These are phyloP conservation scores for Diaporthe capsici DNA, from an alignment of 2,329 filamentous ascomycete genomes.

Conservation along the genomic window DNA sequence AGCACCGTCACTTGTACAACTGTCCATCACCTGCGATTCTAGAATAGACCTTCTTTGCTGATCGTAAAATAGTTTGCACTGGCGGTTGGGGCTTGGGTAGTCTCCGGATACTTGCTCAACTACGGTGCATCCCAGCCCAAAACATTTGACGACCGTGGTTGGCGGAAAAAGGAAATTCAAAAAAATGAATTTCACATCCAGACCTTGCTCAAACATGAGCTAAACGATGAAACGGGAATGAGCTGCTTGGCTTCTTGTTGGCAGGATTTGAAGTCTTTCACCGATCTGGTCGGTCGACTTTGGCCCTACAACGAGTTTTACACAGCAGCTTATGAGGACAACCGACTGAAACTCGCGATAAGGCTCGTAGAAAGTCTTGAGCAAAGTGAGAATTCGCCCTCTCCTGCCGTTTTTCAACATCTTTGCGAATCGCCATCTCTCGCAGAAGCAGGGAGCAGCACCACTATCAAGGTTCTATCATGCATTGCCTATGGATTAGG, in stretches of 20 bases:
- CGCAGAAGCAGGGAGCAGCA: too few relatives aligned
- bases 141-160: accelerated
- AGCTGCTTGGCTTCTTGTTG: not conserved
- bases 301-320: not conserved
- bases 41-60: not conserved
- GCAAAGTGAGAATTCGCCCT: accelerated
- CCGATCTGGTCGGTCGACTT: not conserved
- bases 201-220: not conserved
- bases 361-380: accelerated
- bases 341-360: not conserved
- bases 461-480: not conserved
- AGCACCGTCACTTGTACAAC: not conserved
- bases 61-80: not conserved
- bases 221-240: not conserved
- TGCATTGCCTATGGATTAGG: not conserved
- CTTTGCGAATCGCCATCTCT: not conserved
- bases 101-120: not conserved
- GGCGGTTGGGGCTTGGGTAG: accelerated
- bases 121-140: not conserved
- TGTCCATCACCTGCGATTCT: not conserved
- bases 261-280: not conserved
- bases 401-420: not conserved
- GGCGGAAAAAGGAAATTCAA: accelerated
- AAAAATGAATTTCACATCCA: not conserved
- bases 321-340: too few relatives aligned